A percentile compares a stretch with the other conserved stretches of the same genome.
Conservation (phyloP, 495 filamentous ascomycete genomes). For the Cercophora sp. region DNA sequence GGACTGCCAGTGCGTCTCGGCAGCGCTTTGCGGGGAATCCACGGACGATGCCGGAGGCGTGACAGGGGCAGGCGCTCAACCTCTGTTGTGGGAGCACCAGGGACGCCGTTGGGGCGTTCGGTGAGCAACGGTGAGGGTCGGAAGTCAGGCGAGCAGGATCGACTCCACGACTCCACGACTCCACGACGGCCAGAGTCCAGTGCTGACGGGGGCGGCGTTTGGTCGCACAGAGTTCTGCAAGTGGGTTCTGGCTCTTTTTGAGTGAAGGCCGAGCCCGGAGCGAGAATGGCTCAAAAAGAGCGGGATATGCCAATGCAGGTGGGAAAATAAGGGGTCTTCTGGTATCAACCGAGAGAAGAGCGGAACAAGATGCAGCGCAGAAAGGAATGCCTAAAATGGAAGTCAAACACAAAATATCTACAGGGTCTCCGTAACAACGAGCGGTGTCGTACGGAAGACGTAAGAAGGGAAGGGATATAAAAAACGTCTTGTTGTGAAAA, state of each 20-base stretch:
- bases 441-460: not conserved
- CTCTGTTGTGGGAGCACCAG: not conserved
- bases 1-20: conserved; percentile 1
- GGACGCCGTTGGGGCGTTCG: conserved; percentile 10
- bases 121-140: conserved; percentile 9
- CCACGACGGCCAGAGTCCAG: not conserved
- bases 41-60: conserved; percentile 10
- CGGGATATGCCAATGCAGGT: conserved; percentile 3
- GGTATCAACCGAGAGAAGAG: conserved; percentile 9
- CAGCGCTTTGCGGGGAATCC: conserved; percentile 8
- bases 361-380: conserved; percentile 7
- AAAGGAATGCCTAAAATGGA: conserved; percentile 5
- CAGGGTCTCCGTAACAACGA: not conserved
- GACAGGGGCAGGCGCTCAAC: not conserved
- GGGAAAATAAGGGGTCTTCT: conserved; percentile 6
- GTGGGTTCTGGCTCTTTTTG: conserved; percentile 5
- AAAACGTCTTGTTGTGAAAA: too few species aligned
- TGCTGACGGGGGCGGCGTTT: not conserved
- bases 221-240: conserved; percentile 1
- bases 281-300: not conserved
- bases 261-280: conserved; percentile 14
- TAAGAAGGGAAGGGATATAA: not conserved
- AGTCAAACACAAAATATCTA: conserved; percentile 1
- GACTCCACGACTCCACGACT: not conserved
- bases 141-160: not conserved